Base-by-base conservation (phyloP, 192 early-diverging fungal species). In the Backusella liffmaniae region DNA sequence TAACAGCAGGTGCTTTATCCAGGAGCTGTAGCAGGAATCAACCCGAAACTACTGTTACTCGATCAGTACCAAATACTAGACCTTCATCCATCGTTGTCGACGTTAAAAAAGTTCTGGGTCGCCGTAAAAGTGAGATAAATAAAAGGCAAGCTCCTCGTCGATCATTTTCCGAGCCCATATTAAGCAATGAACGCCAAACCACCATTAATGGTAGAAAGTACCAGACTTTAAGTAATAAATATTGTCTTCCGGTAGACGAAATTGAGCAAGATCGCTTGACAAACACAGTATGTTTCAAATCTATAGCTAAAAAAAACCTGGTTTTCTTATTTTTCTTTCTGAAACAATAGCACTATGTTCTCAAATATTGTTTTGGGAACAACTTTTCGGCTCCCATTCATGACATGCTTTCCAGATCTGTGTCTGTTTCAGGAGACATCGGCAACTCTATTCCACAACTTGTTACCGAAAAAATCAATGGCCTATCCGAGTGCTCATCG, bases 231-330 rank as follows among this genome's bases (percentile, higher is more conserved):
- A 62, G 77, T 37, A 67, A 29, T 13, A 73, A 67, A 59, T 84
- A 84, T 42, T 66, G 49, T 23, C 67, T 81, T 41, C 83, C 83
- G 2, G 76, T 68, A 53, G 77, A 83, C 51, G 77, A 83, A 46
- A 41, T 62, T 37, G 79, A 80, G 62, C 74, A 76, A 41, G 79
- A 80, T 65, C 71, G 79, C 30, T 49, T 80, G 30, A 67, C 70
- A 44, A 67, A 73, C 49, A 73, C 70, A 0, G 79, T 80, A 56
- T 46, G 75, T 69, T 59, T 70, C 9, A 76, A 72, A 46, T 65
- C n/a, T 5, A 44, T 71, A 49, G 3, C 49, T 15, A 29, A 29
- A 59, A 62, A 29, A 29, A 59, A 59, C 23, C 9, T 62, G 23
- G 26, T 4, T 62, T 62, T 62, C 26, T 29, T 29, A 12, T 10